Percentiles rank a stretch among this genome's conserved stretches.
These are phyloP conservation scores for Scedosporium apiospermum DNA, from an alignment of 2,329 filamentous ascomycete species.

Conservation along the genomic window DNA sequence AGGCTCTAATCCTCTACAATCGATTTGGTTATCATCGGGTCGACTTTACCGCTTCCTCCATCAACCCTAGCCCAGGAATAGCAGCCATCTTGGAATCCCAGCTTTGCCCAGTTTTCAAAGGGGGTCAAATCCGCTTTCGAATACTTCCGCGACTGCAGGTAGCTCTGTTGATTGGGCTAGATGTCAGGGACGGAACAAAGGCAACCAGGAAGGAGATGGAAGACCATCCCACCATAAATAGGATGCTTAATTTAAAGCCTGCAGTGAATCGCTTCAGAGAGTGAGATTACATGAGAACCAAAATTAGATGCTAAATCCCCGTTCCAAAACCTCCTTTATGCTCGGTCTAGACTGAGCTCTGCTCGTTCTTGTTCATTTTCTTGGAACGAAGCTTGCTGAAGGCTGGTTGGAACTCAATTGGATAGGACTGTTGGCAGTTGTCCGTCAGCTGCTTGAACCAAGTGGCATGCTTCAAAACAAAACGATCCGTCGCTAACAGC, in stretches of 20 bases:
- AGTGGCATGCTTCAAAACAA: no score
- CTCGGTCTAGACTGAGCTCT: no score
- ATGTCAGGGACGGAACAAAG: no score
- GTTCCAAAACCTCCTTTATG: background rate
- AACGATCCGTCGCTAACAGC: background rate
- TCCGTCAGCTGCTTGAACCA: no score
- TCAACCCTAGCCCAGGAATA: conserved; percentile 1
- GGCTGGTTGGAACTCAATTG: background rate
- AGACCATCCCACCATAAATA: no score
- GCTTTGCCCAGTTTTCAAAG: background rate
- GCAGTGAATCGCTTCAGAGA: background rate
- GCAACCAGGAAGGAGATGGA: no score
- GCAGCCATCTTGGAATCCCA: background rate
- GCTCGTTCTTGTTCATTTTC: no score
- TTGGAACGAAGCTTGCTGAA: no score
- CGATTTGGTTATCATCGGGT: background rate
- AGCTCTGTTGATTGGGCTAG: no score
- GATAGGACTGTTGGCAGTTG: background rate
- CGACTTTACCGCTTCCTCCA: background rate
- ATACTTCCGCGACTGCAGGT: background rate
- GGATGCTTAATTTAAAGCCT: no score
- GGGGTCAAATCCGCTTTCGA: background rate
- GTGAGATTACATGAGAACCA: background rate
- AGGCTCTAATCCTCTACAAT: background rate
- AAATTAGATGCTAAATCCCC: background rate